Base-by-base conservation (phyloP, 192 early-diverging fungal species). In the Chytriomyces sp. region DNA sequence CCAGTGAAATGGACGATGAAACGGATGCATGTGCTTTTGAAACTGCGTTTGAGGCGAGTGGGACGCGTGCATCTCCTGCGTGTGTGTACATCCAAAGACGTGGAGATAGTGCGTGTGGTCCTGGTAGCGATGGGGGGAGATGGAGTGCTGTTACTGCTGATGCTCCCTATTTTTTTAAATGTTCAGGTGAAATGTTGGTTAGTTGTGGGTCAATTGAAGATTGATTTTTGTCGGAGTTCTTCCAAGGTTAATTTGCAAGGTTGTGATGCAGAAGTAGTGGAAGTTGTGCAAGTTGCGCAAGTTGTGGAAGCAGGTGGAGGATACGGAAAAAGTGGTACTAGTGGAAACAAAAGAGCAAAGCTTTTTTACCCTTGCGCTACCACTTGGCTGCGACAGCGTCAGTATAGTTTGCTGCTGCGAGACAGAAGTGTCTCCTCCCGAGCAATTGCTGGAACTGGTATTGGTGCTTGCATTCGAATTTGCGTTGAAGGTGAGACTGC, bases 91-190 rank as follows among this genome's bases (percentile, higher is more conserved):
- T 35, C 60, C 72, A 74, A 11, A 63, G 60, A 44, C 57, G 72
- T 4, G 72, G 72, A 20, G 72, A 74, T 5, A 74, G 18, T 8
- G 16, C 16, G 20, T 61, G 20, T 3, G 60, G 23, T 4, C 18
- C 16, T 44, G 35, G 16, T 10, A 74, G 10, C 20, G 72, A 74
- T 4, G 60, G 35, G 0, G 57, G 61, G 5, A 74, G 43, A 59
- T 74, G 72, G 13, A 74, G 61, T 5, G 61, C 35, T 7, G 72
- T 16, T 10, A 74, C 8, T 8, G 50, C 50, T 20, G 69, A 23
- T 20, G 69, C 69, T 16, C 23, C 69, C 35, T 35, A 4, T 35
- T 35, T 35, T 1, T 57, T 57, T 13, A 5, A 57, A 20, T n/a
- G 20, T 13, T 20, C 53, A 57, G 16, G 2, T 13, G 53, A 3